Evolutionary conservation across 768 basidiomycete genomes (phyloP), one percentile per base, ranked within the genome.

Genomic region (Epithele typhae): DNA sequence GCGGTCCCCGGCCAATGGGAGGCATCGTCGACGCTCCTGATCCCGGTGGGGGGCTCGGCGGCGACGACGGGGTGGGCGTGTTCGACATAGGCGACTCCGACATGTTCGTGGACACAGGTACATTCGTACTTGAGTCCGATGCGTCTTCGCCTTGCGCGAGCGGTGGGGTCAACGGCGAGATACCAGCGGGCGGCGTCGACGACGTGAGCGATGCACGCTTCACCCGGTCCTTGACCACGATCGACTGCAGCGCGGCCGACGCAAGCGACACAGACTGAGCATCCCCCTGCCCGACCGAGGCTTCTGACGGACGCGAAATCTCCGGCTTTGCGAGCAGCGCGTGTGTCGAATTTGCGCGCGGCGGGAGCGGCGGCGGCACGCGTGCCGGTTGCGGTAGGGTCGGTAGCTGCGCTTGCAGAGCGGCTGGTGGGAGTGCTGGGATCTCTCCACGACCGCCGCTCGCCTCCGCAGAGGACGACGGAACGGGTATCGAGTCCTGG

Each of bases 211-310:
- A 54, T 30, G 43, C 55, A 22, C 63, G 58, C 44, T 59, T 53
- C 40, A 25, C 59, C 15, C 49, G 54, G 54, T 69, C 66, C 43
- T 64, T 62, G 38, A 62, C 55, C 23, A 66, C 81, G 43, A 86
- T 82, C 33, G 69, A 72, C 64, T 82, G 77, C 22, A 85, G 68
- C 10, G 73, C 71, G 34, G 76, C 73, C 18, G 78, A 77, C 3
- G 83, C 79, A 1, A 73, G 65, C 25, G 51, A 52, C n/a, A 22
- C 21, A 17, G 64, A 68, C 43, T 57, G 57, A 45, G 60, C 40
- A 22, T 55, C 45, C n/a, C 35, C 30, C 9, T 9, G 9, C 9
- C 15, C 14, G 25, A 34, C 17, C 59, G 60, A 32, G 57, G 25
- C 8, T 55, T 39, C 25, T 45, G 42, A 9, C 40, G 21, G 15